Conservation (phyloP, 1,284 basidiomycete species). For the Phenoliferia sp. region DNA sequence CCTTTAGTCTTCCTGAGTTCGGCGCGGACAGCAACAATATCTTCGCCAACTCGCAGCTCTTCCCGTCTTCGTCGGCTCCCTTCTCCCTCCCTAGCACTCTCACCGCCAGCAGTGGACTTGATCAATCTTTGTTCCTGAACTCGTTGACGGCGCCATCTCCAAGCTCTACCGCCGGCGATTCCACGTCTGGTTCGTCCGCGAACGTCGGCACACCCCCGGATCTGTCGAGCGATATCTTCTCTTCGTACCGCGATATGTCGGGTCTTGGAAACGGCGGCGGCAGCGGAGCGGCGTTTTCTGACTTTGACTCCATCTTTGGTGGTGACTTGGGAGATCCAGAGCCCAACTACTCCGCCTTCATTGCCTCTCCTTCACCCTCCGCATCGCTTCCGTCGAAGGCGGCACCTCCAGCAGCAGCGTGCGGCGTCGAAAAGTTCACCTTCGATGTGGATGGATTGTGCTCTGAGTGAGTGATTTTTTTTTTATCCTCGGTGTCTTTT, state of each 20-base stretch:
- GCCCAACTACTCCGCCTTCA: conserved; percentile 3
- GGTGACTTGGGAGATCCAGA: not conserved
- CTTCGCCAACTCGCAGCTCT: conserved; percentile 5
- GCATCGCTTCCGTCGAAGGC: not conserved
- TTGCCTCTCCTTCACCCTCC: conserved; percentile 6
- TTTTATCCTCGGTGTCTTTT: not conserved
- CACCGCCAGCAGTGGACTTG: not conserved
- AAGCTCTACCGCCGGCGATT: not conserved
- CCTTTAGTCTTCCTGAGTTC: conserved; percentile 6
- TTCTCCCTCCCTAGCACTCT: not conserved
- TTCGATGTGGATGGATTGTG: conserved; percentile 32
- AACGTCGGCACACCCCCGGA: conserved; percentile 2
- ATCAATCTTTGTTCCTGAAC: conserved; percentile 8
- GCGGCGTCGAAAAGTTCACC: conserved; percentile 21
- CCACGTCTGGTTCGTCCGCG: conserved; percentile 3
- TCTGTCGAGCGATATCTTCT: conserved; percentile 14
- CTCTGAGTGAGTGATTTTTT: conserved; percentile 17
- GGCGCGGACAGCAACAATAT: not conserved
- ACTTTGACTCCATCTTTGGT: conserved; percentile 25
- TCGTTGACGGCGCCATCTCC: conserved; percentile 6
- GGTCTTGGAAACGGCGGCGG: not conserved
- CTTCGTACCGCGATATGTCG: conserved; percentile 28
- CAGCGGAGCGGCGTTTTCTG: conserved; percentile 9
- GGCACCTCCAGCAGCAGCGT: not conserved
- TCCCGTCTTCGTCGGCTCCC: conserved; percentile 7